phyloP scores from a whole-genome alignment of 176 grass and related monocot genomes.

The Hsuehochloa calcarea region DNA sequence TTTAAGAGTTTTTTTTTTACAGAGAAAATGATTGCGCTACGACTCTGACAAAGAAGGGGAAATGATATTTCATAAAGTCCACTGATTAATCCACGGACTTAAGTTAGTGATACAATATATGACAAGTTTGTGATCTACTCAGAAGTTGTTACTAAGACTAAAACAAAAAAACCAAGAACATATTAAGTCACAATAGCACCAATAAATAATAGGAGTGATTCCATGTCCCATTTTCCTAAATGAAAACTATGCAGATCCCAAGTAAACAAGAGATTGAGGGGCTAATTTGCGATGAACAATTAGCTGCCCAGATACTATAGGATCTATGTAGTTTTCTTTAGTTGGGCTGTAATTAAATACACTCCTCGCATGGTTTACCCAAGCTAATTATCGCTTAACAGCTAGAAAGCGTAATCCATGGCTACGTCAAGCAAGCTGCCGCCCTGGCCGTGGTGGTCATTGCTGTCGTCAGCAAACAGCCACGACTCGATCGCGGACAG shows the following conservation, averaged over 20 bases:
- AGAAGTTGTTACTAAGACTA: not conserved
- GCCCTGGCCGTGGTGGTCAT: constrained; percentile 11
- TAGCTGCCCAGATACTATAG: constrained; percentile 3
- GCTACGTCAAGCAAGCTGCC: constrained; percentile 7
- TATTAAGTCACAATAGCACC: not conserved
- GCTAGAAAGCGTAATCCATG: constrained; percentile 48
- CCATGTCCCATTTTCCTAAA: not conserved
- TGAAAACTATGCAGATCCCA: constrained; percentile 57
- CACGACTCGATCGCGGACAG: constrained; percentile 59
- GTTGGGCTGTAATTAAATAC: not conserved
- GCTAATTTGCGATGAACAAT: not conserved
- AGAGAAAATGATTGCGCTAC: not conserved
- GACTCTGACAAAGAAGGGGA: not conserved
- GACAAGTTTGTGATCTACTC: constrained; percentile 24
- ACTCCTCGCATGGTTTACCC: not conserved
- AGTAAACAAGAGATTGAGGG: constrained; percentile 13
- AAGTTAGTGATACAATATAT: not conserved
- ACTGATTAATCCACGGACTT: not conserved
- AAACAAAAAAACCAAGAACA: constrained; percentile 18
- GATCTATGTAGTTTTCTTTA: constrained; percentile 55
- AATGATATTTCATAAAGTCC: not conserved
- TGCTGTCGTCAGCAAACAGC: constrained; percentile 53
- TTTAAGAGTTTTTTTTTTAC: not conserved
- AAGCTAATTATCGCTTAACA: not conserved
- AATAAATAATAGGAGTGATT: not conserved